These are phyloP conservation scores for Boletus subluridellus DNA, from an alignment of 1,284 basidiomycete genomes.

Conservation along the genomic window DNA sequence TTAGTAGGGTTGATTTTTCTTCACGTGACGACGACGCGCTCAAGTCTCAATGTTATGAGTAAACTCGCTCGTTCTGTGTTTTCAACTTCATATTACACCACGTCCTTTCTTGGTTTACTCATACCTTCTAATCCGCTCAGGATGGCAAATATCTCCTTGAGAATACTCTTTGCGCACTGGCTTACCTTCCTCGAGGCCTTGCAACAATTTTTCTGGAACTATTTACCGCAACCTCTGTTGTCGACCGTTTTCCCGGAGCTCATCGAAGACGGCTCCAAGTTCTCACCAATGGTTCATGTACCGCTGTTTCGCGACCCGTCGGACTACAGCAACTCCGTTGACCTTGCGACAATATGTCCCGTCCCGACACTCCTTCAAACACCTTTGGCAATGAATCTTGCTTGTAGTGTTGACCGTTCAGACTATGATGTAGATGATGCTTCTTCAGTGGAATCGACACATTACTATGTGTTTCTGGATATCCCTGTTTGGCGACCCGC, in stretches of 20 bases:
- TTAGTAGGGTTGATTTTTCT: slow-evolving; percentile 13
- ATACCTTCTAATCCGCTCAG: background rate
- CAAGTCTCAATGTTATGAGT: background rate
- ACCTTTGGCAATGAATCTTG: background rate
- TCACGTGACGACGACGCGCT: slow-evolving; percentile 22
- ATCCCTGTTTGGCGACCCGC: background rate
- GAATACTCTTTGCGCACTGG: slow-evolving; percentile 17
- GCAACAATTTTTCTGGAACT: slow-evolving; percentile 9
- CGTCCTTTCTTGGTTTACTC: background rate
- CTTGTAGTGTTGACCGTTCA: slow-evolving; percentile 1
- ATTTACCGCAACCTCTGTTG: slow-evolving; percentile 11
- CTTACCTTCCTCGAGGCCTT: slow-evolving; percentile 14
- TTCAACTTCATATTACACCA: background rate
- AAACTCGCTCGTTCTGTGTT: background rate
- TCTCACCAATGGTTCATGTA: background rate
- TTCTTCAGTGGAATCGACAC: background rate
- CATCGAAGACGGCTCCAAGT: slow-evolving; percentile 5
- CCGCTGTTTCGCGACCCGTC: background rate
- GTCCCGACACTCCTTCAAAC: slow-evolving; percentile 4
- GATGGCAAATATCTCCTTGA: slow-evolving; percentile 6
- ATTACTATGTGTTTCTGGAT: background rate
- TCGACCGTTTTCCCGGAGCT: slow-evolving; percentile 5
- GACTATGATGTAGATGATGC: background rate
- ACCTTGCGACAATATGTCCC: slow-evolving; percentile 10
- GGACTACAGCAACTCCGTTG: background rate